These are phyloP conservation scores for Chaetothyriales sp. DNA, from an alignment of 2,329 filamentous ascomycete species.

Conservation along the genomic window DNA sequence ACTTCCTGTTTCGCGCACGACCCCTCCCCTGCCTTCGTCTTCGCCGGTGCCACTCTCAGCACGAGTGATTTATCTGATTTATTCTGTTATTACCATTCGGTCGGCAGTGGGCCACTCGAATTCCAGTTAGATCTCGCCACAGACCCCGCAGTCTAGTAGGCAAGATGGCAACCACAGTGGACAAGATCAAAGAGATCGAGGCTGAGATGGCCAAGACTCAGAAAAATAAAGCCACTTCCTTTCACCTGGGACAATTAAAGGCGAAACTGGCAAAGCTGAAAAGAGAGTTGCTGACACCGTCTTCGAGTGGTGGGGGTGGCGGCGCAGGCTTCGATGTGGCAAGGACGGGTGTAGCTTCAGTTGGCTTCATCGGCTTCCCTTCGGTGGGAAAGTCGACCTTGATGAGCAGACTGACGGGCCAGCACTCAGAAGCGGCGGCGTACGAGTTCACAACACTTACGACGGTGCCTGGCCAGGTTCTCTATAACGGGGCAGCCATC, in stretches of 20 bases:
- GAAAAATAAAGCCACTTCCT: slow-evolving; percentile 93
- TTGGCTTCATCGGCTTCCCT: slow-evolving; percentile 95
- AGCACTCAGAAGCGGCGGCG: slow-evolving; percentile 90
- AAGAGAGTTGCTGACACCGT: slow-evolving; percentile 80
- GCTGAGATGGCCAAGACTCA: slow-evolving; percentile 94
- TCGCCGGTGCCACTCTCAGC: neutral
- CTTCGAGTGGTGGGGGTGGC: slow-evolving; percentile 63
- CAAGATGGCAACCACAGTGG: slow-evolving; percentile 91
- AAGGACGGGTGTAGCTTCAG: slow-evolving; percentile 87
- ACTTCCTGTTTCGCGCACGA: too few species aligned
- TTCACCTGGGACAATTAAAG: slow-evolving; percentile 86
- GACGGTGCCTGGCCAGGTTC: slow-evolving; percentile 87
- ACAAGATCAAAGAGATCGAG: slow-evolving; percentile 98
- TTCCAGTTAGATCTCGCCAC: neutral
- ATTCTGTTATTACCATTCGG: neutral
- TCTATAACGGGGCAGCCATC: slow-evolving; percentile 92
- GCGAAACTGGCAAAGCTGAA: slow-evolving; percentile 97
- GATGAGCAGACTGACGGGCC: slow-evolving; percentile 86
- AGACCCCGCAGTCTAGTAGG: slow-evolving; percentile 4
- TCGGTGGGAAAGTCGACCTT: slow-evolving; percentile 97
- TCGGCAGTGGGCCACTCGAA: neutral
- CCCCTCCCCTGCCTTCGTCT: neutral
- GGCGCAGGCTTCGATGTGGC: slow-evolving; percentile 92
- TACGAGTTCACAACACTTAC: slow-evolving; percentile 99
- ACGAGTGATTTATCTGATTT: neutral